Conservation (phyloP, 2,329 filamentous ascomycete genomes). For the Gnomoniopsis sp. region DNA sequence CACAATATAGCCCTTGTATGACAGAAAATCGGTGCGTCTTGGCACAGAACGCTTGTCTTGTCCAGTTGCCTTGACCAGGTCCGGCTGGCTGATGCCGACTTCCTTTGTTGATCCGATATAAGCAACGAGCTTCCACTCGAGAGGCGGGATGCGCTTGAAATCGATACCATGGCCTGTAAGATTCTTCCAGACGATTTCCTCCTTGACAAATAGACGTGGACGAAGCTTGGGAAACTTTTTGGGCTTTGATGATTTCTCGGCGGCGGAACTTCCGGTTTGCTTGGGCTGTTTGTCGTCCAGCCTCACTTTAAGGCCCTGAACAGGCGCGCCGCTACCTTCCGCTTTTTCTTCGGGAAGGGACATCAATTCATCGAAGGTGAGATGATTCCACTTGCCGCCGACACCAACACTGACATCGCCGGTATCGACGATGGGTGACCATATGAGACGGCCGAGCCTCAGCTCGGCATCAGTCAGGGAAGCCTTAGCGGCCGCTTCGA, state of each 20-base stretch:
- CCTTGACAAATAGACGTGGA: slow-evolving; percentile 44
- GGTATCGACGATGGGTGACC: slow-evolving; percentile 37
- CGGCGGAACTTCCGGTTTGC: neutral
- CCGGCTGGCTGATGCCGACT: slow-evolving; percentile 58
- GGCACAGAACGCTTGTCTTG: slow-evolving; percentile 64
- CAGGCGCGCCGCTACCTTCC: neutral
- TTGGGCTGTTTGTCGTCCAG: slow-evolving; percentile 14
- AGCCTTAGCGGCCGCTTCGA: neutral
- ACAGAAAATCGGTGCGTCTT: slow-evolving; percentile 56
- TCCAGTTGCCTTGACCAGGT: slow-evolving; percentile 53
- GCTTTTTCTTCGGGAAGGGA: slow-evolving; percentile 31
- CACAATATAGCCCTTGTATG: slow-evolving; percentile 58
- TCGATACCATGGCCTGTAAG: slow-evolving; percentile 58
- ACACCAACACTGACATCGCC: slow-evolving; percentile 38
- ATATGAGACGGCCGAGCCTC: slow-evolving; percentile 36
- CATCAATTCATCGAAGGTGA: slow-evolving; percentile 38
- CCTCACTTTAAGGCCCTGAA: neutral
- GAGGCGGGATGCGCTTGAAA: slow-evolving; percentile 53
- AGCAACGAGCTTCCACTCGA: slow-evolving; percentile 57
- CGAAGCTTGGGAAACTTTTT: slow-evolving; percentile 17
- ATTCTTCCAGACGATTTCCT: slow-evolving; percentile 57
- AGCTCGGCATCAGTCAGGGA: slow-evolving; percentile 28
- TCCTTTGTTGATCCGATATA: slow-evolving; percentile 53
- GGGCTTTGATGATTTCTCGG: neutral
- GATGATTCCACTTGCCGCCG: slow-evolving; percentile 32